A percentile compares a stretch with the other conserved stretches of the same genome.
Evolutionary conservation across 1,284 basidiomycete genomes (phyloP).

Genomic region (Ceratobasidium theobromae): DNA sequence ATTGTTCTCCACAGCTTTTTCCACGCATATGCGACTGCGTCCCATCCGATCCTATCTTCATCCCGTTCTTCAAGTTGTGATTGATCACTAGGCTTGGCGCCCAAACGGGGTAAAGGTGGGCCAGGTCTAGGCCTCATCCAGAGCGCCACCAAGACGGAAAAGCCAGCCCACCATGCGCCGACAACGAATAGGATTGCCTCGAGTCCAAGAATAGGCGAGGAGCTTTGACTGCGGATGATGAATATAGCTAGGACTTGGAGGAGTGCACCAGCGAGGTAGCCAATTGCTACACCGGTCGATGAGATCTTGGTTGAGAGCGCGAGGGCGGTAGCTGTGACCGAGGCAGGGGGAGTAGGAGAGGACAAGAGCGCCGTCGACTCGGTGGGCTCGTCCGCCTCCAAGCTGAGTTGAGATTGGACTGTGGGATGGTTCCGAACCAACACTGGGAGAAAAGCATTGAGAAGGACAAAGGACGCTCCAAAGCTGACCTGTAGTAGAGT

Average conservation of each 20-base stretch:
- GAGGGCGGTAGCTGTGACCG: conserved; percentile 27
- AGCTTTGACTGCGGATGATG: conserved; percentile 31
- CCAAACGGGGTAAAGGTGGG: conserved; percentile 16
- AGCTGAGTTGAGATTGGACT: conserved; percentile 44
- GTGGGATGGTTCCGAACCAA: conserved; percentile 63
- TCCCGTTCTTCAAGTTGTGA: conserved; percentile 33
- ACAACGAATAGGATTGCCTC: conserved; percentile 16
- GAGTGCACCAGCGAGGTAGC: conserved; percentile 58
- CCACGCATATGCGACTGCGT: conserved; percentile 67
- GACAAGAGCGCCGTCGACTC: conserved; percentile 38
- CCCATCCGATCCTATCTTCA: conserved; percentile 32
- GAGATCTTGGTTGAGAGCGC: conserved; percentile 54
- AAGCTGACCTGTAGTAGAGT: conserved; percentile 57
- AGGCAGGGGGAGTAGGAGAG: conserved; percentile 15
- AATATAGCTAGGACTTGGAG: conserved; percentile 32
- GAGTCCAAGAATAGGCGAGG: conserved; percentile 14
- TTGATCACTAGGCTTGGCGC: neutral
- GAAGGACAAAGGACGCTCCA: conserved; percentile 79
- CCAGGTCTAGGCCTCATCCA: conserved; percentile 59
- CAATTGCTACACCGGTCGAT: conserved; percentile 77
- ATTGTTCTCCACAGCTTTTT: conserved; percentile 56
- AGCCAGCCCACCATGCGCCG: conserved; percentile 82
- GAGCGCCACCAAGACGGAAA: conserved; percentile 70
- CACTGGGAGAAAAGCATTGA: conserved; percentile 84
- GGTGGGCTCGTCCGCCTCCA: conserved; percentile 37